Conservation (phyloP, 192 early-diverging fungal genomes). For the Linnemannia elongata region DNA sequence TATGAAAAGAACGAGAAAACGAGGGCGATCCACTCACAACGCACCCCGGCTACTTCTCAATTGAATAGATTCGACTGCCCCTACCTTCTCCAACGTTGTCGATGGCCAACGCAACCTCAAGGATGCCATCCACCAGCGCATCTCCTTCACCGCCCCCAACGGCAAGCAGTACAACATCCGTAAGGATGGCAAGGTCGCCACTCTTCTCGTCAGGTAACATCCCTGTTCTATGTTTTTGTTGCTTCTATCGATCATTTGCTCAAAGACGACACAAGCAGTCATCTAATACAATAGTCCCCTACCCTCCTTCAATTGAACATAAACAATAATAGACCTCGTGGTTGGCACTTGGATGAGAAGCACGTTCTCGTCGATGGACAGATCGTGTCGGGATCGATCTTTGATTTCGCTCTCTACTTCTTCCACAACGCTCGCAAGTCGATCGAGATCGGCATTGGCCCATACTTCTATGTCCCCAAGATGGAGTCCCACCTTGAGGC, state of each 20-base stretch:
- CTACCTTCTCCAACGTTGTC: constrained; percentile 92
- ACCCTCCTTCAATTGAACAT: not conserved
- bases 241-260: not conserved
- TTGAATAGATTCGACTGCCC: constrained; percentile 88
- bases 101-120: constrained; percentile 94
- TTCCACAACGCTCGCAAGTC: constrained; percentile 95
- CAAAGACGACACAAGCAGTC: not conserved
- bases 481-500: constrained; percentile 98
- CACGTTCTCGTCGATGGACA: constrained; percentile 93
- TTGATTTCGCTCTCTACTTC: constrained; percentile 98
- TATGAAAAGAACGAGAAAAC: not conserved
- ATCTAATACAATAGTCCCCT: not conserved
- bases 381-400: constrained; percentile 92
- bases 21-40: not conserved
- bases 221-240: not conserved
- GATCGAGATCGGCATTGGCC: constrained; percentile 86
- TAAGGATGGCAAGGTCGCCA: constrained; percentile 89
- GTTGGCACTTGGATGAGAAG: constrained; percentile 98
- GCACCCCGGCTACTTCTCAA: not conserved
- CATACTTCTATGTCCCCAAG: constrained; percentile 99
- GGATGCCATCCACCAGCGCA: constrained; percentile 90
- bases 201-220: constrained; percentile 84
- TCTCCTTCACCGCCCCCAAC: constrained; percentile 85
- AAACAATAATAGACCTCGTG: constrained; percentile 78
- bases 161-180: constrained; percentile 95